A percentile compares a stretch with the other conserved stretches of the same genome.
These are phyloP conservation scores for Fusarium sp. DNA, from an alignment of 2,329 filamentous ascomycete species.

Conservation along the genomic window DNA sequence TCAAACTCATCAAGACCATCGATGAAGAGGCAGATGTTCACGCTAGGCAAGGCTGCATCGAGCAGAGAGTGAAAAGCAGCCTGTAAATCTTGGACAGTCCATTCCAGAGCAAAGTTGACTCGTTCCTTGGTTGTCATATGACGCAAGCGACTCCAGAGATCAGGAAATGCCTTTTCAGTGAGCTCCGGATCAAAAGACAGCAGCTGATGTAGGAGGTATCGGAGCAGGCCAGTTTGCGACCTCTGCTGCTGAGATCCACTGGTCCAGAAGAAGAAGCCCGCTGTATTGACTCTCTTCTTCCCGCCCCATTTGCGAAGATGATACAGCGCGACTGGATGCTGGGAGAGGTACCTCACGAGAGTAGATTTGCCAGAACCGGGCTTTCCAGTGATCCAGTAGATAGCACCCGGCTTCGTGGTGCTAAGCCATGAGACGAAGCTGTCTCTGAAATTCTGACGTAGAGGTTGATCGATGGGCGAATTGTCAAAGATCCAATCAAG, in stretches of 20 bases:
- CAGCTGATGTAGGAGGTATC: constrained; percentile 50
- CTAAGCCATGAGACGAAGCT: background rate
- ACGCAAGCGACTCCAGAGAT: background rate
- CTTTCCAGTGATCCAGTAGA: constrained; percentile 17
- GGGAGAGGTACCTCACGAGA: constrained; percentile 51
- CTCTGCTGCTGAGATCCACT: constrained; percentile 50
- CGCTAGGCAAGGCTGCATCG: background rate
- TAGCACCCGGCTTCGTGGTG: background rate
- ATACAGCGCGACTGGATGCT: constrained; percentile 28
- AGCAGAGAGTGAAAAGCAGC: background rate
- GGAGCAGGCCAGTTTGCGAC: constrained; percentile 49
- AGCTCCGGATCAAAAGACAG: constrained; percentile 25
- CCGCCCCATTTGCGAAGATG: constrained; percentile 42
- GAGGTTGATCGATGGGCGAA: background rate
- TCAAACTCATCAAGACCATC: constrained; percentile 49
- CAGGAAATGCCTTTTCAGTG: background rate
- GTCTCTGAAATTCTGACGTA: background rate
- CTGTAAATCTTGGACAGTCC: background rate
- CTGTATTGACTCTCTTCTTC: constrained; percentile 40
- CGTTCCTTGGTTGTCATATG: constrained; percentile 8
- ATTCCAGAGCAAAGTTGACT: constrained; percentile 3
- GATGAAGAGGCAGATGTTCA: constrained; percentile 42
- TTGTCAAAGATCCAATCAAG: constrained; percentile 50
- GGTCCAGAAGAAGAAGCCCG: constrained; percentile 58
- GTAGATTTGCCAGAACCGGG: constrained; percentile 58